A percentile compares a stretch with the other conserved stretches of the same genome.
phyloP scores from a whole-genome alignment of 345 rosid genomes.

The Eucalyptus decipiens region DNA sequence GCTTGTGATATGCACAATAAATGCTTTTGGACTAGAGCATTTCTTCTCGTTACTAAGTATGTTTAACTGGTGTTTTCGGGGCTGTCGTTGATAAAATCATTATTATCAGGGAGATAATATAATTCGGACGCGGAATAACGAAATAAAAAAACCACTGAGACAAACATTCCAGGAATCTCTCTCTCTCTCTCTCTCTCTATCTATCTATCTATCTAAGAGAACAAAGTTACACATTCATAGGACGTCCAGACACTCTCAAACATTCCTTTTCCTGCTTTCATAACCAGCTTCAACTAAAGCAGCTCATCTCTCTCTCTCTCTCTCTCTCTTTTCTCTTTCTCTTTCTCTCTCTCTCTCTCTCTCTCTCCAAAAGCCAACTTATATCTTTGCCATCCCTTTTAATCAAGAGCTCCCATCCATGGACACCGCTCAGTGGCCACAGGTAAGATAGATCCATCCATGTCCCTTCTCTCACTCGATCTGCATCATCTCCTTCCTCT shows the following conservation, averaged over 20 bases:
- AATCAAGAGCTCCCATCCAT: slow-evolving; percentile 33
- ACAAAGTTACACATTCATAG: slow-evolving; percentile 5
- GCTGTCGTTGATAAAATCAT: not conserved
- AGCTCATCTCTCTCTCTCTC: not conserved
- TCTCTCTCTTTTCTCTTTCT: no score
- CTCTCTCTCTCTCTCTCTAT: not conserved
- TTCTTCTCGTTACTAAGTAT: not conserved
- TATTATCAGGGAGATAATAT: not conserved
- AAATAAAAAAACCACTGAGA: not conserved
- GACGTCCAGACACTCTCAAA: slow-evolving; percentile 25
- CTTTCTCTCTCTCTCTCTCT: no score
- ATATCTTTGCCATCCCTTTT: not conserved
- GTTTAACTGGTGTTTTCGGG: not conserved
- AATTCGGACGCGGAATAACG: not conserved
- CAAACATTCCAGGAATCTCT: not conserved
- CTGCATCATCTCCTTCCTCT: not conserved
- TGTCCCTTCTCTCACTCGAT: not conserved
- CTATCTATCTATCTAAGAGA: not conserved
- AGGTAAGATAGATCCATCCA: slow-evolving; percentile 28
- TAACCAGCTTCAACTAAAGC: slow-evolving; percentile 4
- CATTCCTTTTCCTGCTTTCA: slow-evolving; percentile 21
- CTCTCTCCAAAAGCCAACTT: not conserved
- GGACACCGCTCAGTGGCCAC: slow-evolving; percentile 98
- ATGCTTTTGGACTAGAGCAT: not conserved
- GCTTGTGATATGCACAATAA: not conserved